Base-by-base conservation (phyloP, 1,284 basidiomycete genomes). In the Pseudozyma flocculosa region DNA sequence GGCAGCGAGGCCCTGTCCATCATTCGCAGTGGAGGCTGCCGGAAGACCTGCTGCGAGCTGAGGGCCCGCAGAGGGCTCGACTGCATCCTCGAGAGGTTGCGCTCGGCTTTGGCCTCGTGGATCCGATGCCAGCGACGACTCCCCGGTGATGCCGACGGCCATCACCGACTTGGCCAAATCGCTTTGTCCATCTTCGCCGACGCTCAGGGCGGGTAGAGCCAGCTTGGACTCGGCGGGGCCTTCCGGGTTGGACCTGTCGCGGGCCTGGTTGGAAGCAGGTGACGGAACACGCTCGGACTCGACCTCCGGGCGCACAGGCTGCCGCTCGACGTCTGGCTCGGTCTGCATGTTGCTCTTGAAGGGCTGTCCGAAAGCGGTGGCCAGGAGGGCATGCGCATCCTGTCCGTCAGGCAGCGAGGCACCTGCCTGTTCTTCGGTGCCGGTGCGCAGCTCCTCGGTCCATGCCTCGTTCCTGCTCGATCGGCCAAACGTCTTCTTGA, bases 401-500 rank as follows among this genome's bases (percentile, higher is more conserved):
- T 62, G 52, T 19, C 45, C 45, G 19, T 41, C 23, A 4, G 51
- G 19, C 2, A 44, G 26, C 26, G 40, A 13, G 4, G 43, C n/a
- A 1, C 21, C 14, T 15, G 39, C 39, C 4, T 38, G 24, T 11
- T 45, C 17, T 15, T 26, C 39, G 14, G 15, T 9, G 32, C 32
- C 32, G 32, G 32, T 29, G 26, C 26, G 26, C 26, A 29, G 7
- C 32, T 34, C 11, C 10, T 9, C 15, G 10, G 32, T 8, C 9
- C 11, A 11, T 17, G 32, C 4, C 32, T 11, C 11, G 15, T 11
- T 17, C 32, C 51, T 61, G 50, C 54, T 56, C 40, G 43, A 50
- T 41, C 61, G 57, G 19, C 53, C 52, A n/a, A 50, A 48, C 14
- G 61, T 49, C 29, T 48, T 56, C 39, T 46, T 50, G 50, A 61